Evolutionary conservation across 192 early-diverging fungal species (phyloP), one percentile per base, ranked within the genome.

Genomic region (Entomortierella chlamydospora): DNA sequence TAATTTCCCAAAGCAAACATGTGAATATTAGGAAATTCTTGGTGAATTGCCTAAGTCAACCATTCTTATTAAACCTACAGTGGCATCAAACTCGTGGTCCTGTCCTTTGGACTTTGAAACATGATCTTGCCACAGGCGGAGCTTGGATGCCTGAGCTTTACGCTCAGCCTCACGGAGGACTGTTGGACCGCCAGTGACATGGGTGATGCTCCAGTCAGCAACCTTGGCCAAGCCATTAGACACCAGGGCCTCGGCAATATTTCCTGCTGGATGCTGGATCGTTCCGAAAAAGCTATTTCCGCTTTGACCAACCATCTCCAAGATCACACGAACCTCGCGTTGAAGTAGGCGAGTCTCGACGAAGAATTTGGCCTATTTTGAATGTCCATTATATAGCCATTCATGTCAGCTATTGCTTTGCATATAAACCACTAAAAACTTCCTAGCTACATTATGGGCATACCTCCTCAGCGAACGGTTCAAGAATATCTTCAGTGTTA

Each of bases 271-370:
- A 83, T 95, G 94, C 39, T 86, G 76, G 3, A 99, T 83, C 4
- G 88, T 68, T 17, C 93, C 97, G 41, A 92, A 85, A 72, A 99
- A 96, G 53, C 83, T 86, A 58, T 91, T 91, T 58, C 82, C 77
- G 55, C 84, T 87, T n/a, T 87, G 61, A 41, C 90, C 85, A 54
- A 93, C 68, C 29, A 92, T 92, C 81, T 96, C 96, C 43, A 98
- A 73, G 31, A 92, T 82, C 8, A 98, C 90, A 55, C 91, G 90
- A 54, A 99, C 92, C 61, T 95, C 94, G 62, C 94, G 94, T 71
- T 99, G 95, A 64, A 98, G 82, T 29, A 99, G 82, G 50, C 96
- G 93, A 9, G 85, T 72, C 72, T 99, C 98, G 29, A 95, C 93
- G 86, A 97, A 97, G 82, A 84, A 95, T 76, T 93, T 95, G 13